Conservation (phyloP, 1,284 basidiomycete genomes). For the Trichosporon ovoides region DNA sequence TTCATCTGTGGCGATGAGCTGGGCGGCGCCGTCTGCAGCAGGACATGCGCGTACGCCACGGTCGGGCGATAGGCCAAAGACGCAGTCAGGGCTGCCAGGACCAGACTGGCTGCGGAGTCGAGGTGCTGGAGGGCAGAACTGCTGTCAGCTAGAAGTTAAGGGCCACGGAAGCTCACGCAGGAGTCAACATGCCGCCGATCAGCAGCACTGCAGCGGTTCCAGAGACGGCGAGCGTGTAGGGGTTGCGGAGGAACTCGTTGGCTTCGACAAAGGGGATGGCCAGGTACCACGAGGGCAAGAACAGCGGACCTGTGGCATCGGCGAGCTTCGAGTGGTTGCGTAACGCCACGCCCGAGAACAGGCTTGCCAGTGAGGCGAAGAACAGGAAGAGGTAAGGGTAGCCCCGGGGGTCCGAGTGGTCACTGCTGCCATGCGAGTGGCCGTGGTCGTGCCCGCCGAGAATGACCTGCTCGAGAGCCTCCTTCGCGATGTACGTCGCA, state of each 20-base stretch:
- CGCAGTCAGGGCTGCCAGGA: slow-evolving; percentile 70
- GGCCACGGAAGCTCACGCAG: slow-evolving; percentile 50
- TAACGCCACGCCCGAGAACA: slow-evolving; percentile 55
- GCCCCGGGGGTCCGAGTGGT: slow-evolving; percentile 22
- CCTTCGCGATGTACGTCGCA: slow-evolving; percentile 87
- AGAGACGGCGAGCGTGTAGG: slow-evolving; percentile 50
- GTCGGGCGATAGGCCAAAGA: slow-evolving; percentile 74
- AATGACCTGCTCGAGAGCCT: slow-evolving; percentile 69
- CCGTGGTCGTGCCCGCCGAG: slow-evolving; percentile 18
- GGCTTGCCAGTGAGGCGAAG: slow-evolving; percentile 49
- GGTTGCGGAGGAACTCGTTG: slow-evolving; percentile 45
- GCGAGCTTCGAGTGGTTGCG: slow-evolving; percentile 65
- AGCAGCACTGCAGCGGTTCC: slow-evolving; percentile 47
- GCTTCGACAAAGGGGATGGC: slow-evolving; percentile 20
- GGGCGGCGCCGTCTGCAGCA: slow-evolving; percentile 76
- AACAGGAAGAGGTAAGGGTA: slow-evolving; percentile 59
- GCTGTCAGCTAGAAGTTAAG: not conserved
- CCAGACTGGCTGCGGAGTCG: slow-evolving; percentile 68
- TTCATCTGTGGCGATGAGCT: slow-evolving; percentile 65
- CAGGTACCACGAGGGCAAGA: slow-evolving; percentile 30
- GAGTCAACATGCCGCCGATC: slow-evolving; percentile 45
- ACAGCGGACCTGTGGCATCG: slow-evolving; percentile 46
- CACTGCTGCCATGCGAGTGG: slow-evolving; percentile 10
- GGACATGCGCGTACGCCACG: slow-evolving; percentile 68
- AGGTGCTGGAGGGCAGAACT: slow-evolving; percentile 55